Conservation (phyloP, 768 basidiomycete species). For the Phlegmacium glaucopus region DNA sequence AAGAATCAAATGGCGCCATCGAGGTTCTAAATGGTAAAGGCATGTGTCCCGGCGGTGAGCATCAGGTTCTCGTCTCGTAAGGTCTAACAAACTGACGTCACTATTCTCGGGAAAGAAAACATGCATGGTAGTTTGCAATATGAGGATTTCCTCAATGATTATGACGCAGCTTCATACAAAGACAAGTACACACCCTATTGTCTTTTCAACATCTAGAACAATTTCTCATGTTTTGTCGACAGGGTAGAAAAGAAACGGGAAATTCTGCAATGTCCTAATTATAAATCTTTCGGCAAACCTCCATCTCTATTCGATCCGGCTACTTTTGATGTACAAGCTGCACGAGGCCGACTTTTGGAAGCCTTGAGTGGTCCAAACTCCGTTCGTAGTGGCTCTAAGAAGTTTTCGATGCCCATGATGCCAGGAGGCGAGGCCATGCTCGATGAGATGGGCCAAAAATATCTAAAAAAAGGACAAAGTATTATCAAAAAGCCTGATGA, state of each 20-base stretch:
- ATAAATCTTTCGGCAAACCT: slow-evolving; percentile 25
- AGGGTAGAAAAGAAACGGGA: slow-evolving; percentile 24
- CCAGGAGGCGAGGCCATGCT: slow-evolving; percentile 4
- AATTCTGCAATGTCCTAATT: slow-evolving; percentile 23
- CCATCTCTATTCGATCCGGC: slow-evolving; percentile 19
- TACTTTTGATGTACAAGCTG: slow-evolving; percentile 20
- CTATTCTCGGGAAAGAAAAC: slow-evolving; percentile 17
- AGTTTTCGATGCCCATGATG: slow-evolving; percentile 18
- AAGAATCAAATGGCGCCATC: slow-evolving; percentile 25
- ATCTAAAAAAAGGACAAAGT: slow-evolving; percentile 15
- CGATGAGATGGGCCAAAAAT: slow-evolving; percentile 5
- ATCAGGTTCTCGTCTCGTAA: slow-evolving; percentile 6
- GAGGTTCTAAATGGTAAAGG: slow-evolving; percentile 20
- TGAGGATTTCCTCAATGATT: slow-evolving; percentile 17
- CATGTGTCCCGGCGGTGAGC: slow-evolving; percentile 29
- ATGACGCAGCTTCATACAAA: slow-evolving; percentile 9
- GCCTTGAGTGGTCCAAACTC: slow-evolving; percentile 22
- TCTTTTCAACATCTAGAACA: not conserved
- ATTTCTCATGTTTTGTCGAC: not conserved
- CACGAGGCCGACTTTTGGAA: slow-evolving; percentile 17
- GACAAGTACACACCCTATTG: slow-evolving; percentile 8
- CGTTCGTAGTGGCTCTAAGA: slow-evolving; percentile 23
- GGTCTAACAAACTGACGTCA: not conserved
- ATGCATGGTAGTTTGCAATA: slow-evolving; percentile 21
- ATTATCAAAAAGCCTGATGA: slow-evolving; percentile 8